Evolutionary conservation across 495 filamentous ascomycete species (phyloP), one percentile per base, ranked within the genome.

Genomic region (Aspergillus bridgeri): DNA sequence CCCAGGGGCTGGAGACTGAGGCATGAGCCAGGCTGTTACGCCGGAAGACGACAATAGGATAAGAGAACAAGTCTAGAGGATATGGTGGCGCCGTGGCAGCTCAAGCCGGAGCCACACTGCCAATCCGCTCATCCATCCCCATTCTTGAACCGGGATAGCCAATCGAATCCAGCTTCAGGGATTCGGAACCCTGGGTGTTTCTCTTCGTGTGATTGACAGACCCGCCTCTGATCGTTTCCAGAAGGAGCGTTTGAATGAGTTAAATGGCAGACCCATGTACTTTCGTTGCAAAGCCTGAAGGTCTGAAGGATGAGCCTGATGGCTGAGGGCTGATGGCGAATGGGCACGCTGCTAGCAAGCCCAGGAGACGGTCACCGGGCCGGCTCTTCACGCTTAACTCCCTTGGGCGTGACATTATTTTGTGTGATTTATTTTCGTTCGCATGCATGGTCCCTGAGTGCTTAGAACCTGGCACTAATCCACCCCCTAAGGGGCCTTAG

Each of bases 221-320:
- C 56, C 53, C 53, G 49, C 49, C 33, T 65, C 57, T 56, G 60
- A 66, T 66, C 64, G 53, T 52, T 66, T 59, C 64, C 60, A 51
- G 48, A 66, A 63, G 33, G 20, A 57, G 59, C 53, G 51, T 56
- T 52, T 6, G 46, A 44, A 53, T 43, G 50, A 59, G 48, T 49
- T 58, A 57, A 51, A 47, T 49, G 57, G 47, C 53, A 65, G 53
- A 29, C 57, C n/a, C 56, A 50, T 57, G 56, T n/a, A n/a, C n/a
- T n/a, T n/a, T n/a, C n/a, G n/a, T n/a, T n/a, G n/a, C n/a, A n/a
- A n/a, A n/a, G n/a, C n/a, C n/a, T n/a, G n/a, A n/a, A n/a, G n/a
- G n/a, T n/a, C n/a, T n/a, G n/a, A n/a, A n/a, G n/a, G n/a, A n/a
- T n/a, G n/a, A n/a, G n/a, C n/a, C n/a, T n/a, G n/a, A n/a, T n/a